Base-by-base conservation (phyloP, 1,284 basidiomycete species). In the Sphagnurus paluster region DNA sequence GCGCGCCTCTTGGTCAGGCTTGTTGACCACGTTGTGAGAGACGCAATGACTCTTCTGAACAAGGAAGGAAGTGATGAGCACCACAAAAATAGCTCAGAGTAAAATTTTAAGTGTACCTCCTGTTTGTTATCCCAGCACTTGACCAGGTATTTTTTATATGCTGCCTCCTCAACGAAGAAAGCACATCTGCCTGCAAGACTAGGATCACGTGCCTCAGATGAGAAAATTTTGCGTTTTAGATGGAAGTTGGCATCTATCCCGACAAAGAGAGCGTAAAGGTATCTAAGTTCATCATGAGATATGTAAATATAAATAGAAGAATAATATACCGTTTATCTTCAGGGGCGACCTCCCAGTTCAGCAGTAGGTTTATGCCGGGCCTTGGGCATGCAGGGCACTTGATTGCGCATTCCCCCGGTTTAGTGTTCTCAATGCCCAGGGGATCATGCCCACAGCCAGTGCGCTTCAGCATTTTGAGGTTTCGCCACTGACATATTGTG, bases 321-420 rank as follows among this genome's bases (percentile, higher is more conserved):
- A 16, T 5, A 14, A 14, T 26, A 20, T 17, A 49, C 39, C 32
- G 35, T 26, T 45, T 36, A 5, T 43, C n/a, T 6, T 34, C 23
- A 0, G 48, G 52, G 8, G 44, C 34, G 5, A 48, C 21, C 20
- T 46, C 29, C 62, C 62, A 64, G 7, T 40, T 42, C 2, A 38
- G 13, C 1, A 57, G 54, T 8, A 61, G 17, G 29, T 62, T 62
- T 10, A 56, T 54, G 3, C 45, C 50, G 0, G 48, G 53, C 10
- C 54, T 48, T 0, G 61, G 60, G 35, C 62, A 65, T 1, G 59
- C 58, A 0, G 57, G 61, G 28, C 63, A 65, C 13, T 48, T 36
- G 3, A 64, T 35, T 0, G 55, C 60, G 19, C 57, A 48, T 23
- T 58, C 37, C 10, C 37, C 37, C 16, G 13, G 6, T 5, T 13